phyloP scores from a whole-genome alignment of 306 rosid species.

The Dalbergia cochinchinensis region DNA sequence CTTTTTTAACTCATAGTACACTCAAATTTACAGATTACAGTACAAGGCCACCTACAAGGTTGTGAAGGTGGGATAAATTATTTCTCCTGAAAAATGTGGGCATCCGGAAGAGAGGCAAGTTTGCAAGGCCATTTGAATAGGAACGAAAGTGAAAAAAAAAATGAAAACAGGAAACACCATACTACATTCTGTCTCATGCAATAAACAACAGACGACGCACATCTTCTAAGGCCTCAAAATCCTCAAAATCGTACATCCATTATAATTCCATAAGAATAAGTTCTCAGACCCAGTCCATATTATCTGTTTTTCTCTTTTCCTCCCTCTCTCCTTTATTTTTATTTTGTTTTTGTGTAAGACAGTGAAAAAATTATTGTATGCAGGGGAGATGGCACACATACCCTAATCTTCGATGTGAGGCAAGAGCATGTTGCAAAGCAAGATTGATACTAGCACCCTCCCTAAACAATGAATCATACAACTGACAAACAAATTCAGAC shows the following conservation, averaged over 20 bases:
- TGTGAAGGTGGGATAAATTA: constrained; percentile 10
- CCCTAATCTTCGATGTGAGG: constrained; percentile 83
- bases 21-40: not conserved
- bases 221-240: constrained; percentile 67
- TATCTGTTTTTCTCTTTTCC: not conserved
- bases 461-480: constrained; percentile 84
- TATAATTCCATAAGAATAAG: constrained; percentile 26
- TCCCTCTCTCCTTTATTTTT: not conserved
- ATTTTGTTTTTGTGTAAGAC: constrained; percentile 34
- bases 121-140: no score
- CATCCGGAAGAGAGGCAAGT: not conserved
- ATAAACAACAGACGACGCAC: constrained; percentile 13
- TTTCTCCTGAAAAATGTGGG: not conserved
- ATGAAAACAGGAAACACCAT: not conserved
- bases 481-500: constrained; percentile 78
- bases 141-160: no score
- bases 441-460: constrained; percentile 74
- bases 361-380: constrained; percentile 53
- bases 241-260: constrained; percentile 48
- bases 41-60: not conserved
- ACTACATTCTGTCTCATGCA: not conserved
- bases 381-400: constrained; percentile 86
- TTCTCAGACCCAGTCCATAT: not conserved
- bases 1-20: not conserved
- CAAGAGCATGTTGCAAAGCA: constrained; percentile 87